phyloP scores from a whole-genome alignment of 441 rosid species.

The Syzygium malaccense region DNA sequence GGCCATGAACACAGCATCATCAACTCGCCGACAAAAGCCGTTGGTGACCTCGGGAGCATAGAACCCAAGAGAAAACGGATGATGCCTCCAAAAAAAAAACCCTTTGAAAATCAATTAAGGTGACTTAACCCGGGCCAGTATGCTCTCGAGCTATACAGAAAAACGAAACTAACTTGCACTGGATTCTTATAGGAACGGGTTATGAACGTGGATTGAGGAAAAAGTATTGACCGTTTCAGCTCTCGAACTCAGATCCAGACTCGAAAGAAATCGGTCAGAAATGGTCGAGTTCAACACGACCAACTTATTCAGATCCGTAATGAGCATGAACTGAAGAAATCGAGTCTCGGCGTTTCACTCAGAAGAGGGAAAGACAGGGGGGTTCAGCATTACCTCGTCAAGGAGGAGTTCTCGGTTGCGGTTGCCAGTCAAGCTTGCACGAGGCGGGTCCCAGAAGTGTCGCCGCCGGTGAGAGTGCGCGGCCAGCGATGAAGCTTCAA shows the following conservation, averaged over 20 bases:
- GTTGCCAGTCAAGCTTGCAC: not conserved
- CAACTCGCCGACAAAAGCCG: not conserved
- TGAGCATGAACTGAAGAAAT: not conserved
- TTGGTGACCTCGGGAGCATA: not conserved
- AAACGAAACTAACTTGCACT: rapidly evolving
- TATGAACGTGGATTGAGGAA: not conserved
- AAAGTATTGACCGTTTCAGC: not conserved
- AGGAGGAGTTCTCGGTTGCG: not conserved
- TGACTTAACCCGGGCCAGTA: rapidly evolving
- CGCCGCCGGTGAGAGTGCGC: not conserved
- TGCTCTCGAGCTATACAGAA: not conserved
- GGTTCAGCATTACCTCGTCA: not conserved
- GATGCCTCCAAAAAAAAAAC: not conserved
- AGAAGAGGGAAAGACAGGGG: not conserved
- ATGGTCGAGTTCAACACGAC: not conserved
- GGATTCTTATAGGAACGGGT: not conserved
- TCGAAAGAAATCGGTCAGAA: not conserved
- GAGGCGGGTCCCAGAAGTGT: not conserved
- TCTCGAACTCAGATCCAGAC: not conserved
- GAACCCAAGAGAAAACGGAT: not conserved
- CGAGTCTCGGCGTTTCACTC: not conserved
- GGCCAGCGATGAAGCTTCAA: not conserved
- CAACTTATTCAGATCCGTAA: not conserved
- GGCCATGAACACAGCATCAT: not conserved
- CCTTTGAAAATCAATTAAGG: not conserved